Evolutionary conservation across 179 eudicot species (phyloP).

Genomic region (Camellia oleifera): DNA sequence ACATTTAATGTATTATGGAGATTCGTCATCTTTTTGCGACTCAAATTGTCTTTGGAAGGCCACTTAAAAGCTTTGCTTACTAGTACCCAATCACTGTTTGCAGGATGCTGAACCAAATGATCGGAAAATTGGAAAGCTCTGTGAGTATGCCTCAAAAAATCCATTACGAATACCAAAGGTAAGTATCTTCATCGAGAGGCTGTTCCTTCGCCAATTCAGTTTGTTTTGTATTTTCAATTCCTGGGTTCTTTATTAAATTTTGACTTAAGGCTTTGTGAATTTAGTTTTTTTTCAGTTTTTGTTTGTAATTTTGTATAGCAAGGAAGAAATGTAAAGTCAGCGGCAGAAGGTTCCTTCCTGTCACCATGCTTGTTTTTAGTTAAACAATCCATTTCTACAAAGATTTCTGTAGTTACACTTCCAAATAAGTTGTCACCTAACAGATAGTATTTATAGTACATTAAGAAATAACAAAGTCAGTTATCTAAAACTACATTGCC

Average conservation of each 20-base stretch:
- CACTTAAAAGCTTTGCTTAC: not conserved
- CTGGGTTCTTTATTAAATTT: not conserved
- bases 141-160: slow-evolving; percentile 83
- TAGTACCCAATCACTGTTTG: not conserved
- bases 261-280: not conserved
- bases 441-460: not conserved
- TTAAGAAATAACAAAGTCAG: not conserved
- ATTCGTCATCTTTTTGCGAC: not conserved
- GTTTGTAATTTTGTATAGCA: not conserved
- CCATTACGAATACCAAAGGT: slow-evolving; percentile 88
- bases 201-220: not conserved
- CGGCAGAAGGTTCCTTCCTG: not conserved
- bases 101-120: slow-evolving; percentile 89
- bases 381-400: not conserved
- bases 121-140: slow-evolving; percentile 79
- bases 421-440: not conserved
- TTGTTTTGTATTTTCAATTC: not conserved
- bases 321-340: not conserved
- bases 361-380: not conserved
- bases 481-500: not conserved
- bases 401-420: not conserved
- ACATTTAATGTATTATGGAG: not conserved
- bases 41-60: not conserved
- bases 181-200: slow-evolving; percentile 10
- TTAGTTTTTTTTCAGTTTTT: not conserved